These are phyloP conservation scores for Entomortierella lignicola DNA, from an alignment of 192 early-diverging fungal species.

Conservation along the genomic window DNA sequence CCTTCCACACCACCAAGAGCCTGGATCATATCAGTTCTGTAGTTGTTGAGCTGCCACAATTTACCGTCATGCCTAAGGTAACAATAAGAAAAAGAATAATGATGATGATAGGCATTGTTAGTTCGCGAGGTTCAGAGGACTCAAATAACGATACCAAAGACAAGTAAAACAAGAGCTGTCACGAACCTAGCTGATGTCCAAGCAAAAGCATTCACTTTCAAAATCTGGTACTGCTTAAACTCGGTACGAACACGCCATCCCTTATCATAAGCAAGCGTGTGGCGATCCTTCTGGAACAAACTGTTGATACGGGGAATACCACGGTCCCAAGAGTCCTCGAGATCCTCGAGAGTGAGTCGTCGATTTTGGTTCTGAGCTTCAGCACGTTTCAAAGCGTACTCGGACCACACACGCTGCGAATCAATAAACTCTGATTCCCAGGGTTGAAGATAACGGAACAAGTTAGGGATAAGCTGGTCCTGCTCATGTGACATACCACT, in stretches of 20 bases:
- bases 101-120: no score
- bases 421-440: slow-evolving; percentile 99
- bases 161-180: slow-evolving; percentile 1
- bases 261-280: slow-evolving; percentile 98
- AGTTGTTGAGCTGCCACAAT: slow-evolving; percentile 95
- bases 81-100: no score
- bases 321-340: slow-evolving; percentile 99
- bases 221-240: slow-evolving; percentile 97
- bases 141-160: slow-evolving; percentile 53
- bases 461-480: slow-evolving; percentile 96
- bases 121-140: no score
- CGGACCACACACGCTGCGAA: slow-evolving; percentile 99
- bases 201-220: slow-evolving; percentile 96
- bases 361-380: slow-evolving; percentile 98
- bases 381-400: slow-evolving; percentile 96
- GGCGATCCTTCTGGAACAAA: slow-evolving; percentile 98
- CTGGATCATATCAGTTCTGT: slow-evolving; percentile 99
- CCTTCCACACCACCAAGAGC: slow-evolving; percentile 98
- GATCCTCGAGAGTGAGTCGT: slow-evolving; percentile 97
- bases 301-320: slow-evolving; percentile 99
- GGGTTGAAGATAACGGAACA: slow-evolving; percentile 97
- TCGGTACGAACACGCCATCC: slow-evolving; percentile 98
- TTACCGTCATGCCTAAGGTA: slow-evolving; percentile 88
- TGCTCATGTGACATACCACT: slow-evolving; percentile 98
- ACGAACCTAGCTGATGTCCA: slow-evolving; percentile 78